phyloP scores from a whole-genome alignment of 495 filamentous ascomycete species.

The Annulohypoxylon stygium region DNA sequence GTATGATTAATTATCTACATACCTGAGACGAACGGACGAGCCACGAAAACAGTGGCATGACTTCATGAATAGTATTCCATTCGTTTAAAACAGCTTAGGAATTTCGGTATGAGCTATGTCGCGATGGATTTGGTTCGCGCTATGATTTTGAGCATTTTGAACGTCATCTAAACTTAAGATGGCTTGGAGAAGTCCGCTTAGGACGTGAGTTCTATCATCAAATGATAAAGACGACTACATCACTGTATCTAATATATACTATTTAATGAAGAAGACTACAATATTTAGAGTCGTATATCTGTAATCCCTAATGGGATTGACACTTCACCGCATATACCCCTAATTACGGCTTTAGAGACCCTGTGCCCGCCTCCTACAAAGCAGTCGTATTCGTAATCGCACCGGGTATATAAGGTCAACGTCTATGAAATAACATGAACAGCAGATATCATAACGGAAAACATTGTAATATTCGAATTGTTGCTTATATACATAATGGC shows the following conservation, averaged over 20 bases:
- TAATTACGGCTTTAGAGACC: background rate
- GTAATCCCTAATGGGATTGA: background rate
- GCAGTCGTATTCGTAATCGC: background rate
- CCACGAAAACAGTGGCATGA: background rate
- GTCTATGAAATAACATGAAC: background rate
- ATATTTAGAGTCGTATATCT: background rate
- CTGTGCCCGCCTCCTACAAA: too few species aligned
- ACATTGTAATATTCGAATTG: constrained; percentile 5
- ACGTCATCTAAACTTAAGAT: background rate
- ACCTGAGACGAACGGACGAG: background rate
- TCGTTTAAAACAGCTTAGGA: background rate
- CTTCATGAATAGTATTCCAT: background rate
- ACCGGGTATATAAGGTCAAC: background rate
- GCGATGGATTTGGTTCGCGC: background rate
- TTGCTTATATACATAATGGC: background rate
- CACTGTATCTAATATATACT: background rate
- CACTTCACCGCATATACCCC: background rate
- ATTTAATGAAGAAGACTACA: background rate
- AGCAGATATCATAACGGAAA: background rate
- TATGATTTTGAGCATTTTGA: background rate
- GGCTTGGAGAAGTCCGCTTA: too few species aligned
- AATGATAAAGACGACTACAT: background rate
- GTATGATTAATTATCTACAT: too few species aligned
- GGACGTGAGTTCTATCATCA: constrained; percentile 1
- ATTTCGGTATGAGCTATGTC: background rate